phyloP scores from a whole-genome alignment of 129 eudicot species.

The Flaveria bidentis region DNA sequence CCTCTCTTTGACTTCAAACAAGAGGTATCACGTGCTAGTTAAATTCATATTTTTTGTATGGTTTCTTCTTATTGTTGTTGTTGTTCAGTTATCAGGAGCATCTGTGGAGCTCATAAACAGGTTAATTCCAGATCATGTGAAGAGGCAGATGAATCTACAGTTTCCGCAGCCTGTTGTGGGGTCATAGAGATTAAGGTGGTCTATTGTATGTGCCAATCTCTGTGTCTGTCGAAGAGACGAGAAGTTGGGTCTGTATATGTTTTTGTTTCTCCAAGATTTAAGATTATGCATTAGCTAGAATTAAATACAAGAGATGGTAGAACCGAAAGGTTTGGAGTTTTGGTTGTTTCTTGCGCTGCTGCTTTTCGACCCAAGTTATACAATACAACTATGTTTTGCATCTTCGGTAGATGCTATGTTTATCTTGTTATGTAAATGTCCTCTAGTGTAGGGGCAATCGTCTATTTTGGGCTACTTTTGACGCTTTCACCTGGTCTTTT shows the following conservation, averaged over 20 bases:
- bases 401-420: conserved; percentile 23
- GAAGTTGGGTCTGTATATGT: conserved; percentile 35
- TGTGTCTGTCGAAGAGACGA: conserved; percentile 11
- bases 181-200: conserved; percentile 31
- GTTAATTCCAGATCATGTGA: conserved; percentile 83
- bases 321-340: conserved; percentile 31
- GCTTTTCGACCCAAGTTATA: conserved; percentile 5
- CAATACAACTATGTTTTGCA: conserved; percentile 25
- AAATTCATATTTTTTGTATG: neutral
- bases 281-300: conserved; percentile 34
- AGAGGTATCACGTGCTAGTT: conserved; percentile 48
- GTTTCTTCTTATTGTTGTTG: neutral
- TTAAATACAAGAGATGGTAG: conserved; percentile 32
- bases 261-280: conserved; percentile 26
- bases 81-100: conserved; percentile 62
- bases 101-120: conserved; percentile 74
- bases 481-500: neutral
- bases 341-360: conserved; percentile 31
- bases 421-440: conserved; percentile 33
- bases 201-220: conserved; percentile 25
- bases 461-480: neutral
- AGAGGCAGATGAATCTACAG: conserved; percentile 67
- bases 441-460: neutral
- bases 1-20: conserved; percentile 91
- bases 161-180: conserved; percentile 53